Evolutionary conservation across 2,329 filamentous ascomycete species (phyloP).

Genomic region (Penicillium sp.): DNA sequence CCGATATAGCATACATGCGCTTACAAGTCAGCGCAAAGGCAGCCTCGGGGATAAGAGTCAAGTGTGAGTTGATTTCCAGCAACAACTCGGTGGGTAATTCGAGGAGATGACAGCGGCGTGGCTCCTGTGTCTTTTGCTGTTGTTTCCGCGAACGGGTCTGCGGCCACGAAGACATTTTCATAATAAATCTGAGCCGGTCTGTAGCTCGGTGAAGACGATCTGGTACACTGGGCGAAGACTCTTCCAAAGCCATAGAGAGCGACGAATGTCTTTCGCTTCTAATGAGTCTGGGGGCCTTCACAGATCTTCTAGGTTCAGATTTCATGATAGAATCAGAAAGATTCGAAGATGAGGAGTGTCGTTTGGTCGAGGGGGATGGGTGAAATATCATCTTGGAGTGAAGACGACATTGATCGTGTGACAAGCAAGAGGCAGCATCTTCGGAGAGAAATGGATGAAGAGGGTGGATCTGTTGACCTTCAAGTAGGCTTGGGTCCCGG

Average conservation of each 20-base stretch:
- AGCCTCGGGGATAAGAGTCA: conserved; percentile 32
- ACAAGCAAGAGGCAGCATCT: conserved; percentile 14
- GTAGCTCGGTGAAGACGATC: conserved; percentile 28
- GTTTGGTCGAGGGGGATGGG: conserved; percentile 11
- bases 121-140: conserved; percentile 10
- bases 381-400: conserved; percentile 24
- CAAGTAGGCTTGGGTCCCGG: conserved; percentile 19
- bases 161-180: conserved; percentile 28
- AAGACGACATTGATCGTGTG: conserved; percentile 23
- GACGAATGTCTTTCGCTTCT: conserved; percentile 7
- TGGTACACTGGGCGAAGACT: conserved; percentile 22
- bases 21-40: conserved; percentile 38
- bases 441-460: conserved; percentile 5
- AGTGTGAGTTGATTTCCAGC: conserved; percentile 34
- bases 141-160: conserved; percentile 14
- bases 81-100: conserved; percentile 37
- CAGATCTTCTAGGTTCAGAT: conserved; percentile 8
- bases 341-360: conserved; percentile 13
- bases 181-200: conserved; percentile 26
- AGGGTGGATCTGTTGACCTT: conserved; percentile 27
- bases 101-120: conserved; percentile 29
- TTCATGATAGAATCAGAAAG: conserved; percentile 10
- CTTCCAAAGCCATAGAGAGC: conserved; percentile 16
- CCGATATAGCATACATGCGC: conserved; percentile 33
- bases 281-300: conserved; percentile 5